phyloP scores from a whole-genome alignment of 2,329 filamentous ascomycete species.

The Paracoccidioides brasiliensis region DNA sequence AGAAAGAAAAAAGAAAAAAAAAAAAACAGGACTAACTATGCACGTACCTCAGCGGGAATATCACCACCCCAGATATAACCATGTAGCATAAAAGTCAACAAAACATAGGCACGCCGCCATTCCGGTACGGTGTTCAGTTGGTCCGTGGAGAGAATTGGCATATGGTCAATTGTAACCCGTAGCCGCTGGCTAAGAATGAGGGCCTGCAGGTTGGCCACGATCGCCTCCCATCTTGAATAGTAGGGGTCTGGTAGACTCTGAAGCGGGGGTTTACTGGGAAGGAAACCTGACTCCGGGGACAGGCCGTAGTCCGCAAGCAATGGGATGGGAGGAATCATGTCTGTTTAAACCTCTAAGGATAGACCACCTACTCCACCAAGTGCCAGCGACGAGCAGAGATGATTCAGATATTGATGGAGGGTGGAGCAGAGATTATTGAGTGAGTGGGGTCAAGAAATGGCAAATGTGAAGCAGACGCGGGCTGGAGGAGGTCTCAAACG shows the following conservation, averaged over 20 bases:
- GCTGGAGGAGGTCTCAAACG: no score
- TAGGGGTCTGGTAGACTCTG: conserved; percentile 74
- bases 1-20: not conserved
- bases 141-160: conserved; percentile 72
- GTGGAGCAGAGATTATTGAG: no score
- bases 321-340: conserved; percentile 36
- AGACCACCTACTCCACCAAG: not conserved
- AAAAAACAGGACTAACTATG: conserved; percentile 2
- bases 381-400: not conserved
- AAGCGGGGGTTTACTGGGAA: conserved; percentile 68
- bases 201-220: conserved; percentile 73
- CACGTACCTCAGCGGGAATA: conserved; percentile 52
- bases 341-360: not conserved
- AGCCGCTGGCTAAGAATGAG: conserved; percentile 76
- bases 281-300: conserved; percentile 59
- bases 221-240: conserved; percentile 88
- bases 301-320: conserved; percentile 60
- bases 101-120: conserved; percentile 76
- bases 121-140: conserved; percentile 72
- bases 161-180: conserved; percentile 60
- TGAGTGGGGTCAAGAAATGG: no score
- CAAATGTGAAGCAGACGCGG: no score
- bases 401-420: not conserved
- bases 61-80: conserved; percentile 83
- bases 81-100: conserved; percentile 69